phyloP scores from a whole-genome alignment of 139 green algal species.

The Diplosphaera chodatii region DNA sequence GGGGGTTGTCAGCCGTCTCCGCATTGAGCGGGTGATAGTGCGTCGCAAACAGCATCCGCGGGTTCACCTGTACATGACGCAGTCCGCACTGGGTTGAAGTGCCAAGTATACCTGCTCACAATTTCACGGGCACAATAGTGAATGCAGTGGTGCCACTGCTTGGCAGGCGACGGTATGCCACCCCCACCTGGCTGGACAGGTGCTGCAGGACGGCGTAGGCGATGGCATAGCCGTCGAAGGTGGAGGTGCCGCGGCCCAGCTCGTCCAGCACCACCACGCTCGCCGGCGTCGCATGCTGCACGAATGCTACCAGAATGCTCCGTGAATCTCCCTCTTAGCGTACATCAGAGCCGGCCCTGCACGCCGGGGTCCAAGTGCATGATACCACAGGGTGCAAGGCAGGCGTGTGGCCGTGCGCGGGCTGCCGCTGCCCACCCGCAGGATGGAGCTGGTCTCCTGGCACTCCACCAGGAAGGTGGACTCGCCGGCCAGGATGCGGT shows the following conservation, averaged over 20 bases:
- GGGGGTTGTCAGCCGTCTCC: not conserved
- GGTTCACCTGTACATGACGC: constrained; percentile 30
- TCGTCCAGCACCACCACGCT: constrained; percentile 69
- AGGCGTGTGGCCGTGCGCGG: too few species aligned
- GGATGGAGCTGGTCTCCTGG: constrained; percentile 29
- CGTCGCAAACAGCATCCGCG: constrained; percentile 81
- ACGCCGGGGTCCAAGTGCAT: too few species aligned
- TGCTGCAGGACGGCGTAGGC: constrained; percentile 55
- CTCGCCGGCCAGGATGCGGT: constrained; percentile 44
- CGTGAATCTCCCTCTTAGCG: too few species aligned
- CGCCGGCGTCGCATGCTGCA: constrained; percentile 23
- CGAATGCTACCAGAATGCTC: too few species aligned
- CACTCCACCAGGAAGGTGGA: constrained; percentile 61
- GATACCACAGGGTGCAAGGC: too few species aligned
- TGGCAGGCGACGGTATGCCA: too few species aligned
- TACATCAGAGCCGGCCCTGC: too few species aligned
- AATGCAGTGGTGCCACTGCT: too few species aligned
- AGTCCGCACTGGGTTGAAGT: too few species aligned
- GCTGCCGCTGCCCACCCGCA: too few species aligned
- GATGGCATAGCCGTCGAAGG: constrained; percentile 62
- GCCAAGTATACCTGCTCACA: too few species aligned
- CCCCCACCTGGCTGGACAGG: constrained; percentile 18
- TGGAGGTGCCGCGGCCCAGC: constrained; percentile 64
- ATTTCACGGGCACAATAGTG: too few species aligned
- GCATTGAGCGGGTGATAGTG: constrained; percentile 81